A percentile compares a stretch with the other conserved stretches of the same genome.
These are phyloP conservation scores for Gymnopilus dilepis DNA, from an alignment of 768 basidiomycete species.

Conservation along the genomic window DNA sequence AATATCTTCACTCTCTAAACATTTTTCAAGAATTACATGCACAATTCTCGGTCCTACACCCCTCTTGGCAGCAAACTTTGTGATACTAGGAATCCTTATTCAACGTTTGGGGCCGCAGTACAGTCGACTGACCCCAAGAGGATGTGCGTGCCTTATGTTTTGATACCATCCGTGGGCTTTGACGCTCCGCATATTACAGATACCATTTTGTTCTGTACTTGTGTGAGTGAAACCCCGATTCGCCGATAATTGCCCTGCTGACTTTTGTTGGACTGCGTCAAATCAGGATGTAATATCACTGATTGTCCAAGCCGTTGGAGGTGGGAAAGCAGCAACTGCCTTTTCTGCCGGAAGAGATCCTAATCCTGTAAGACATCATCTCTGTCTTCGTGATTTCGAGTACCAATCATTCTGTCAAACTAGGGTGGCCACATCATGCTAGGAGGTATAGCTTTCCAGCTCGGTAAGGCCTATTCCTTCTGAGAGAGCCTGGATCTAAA, in stretches of 20 bases:
- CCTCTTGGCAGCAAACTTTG: conserved; percentile 60
- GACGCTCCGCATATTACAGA: conserved; percentile 28
- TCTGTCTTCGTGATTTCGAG: background rate
- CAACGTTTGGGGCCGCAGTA: conserved; percentile 48
- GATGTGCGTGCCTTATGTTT: conserved; percentile 37
- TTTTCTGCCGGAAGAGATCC: conserved; percentile 29
- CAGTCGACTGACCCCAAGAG: conserved; percentile 51
- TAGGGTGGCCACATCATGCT: conserved; percentile 57
- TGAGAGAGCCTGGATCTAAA: background rate
- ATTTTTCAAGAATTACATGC: conserved; percentile 38
- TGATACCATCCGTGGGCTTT: background rate
- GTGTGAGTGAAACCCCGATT: conserved; percentile 30
- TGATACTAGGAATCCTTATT: conserved; percentile 56
- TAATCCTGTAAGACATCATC: conserved; percentile 13
- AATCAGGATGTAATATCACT: conserved; percentile 59
- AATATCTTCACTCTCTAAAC: background rate
- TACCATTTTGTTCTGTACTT: conserved; percentile 43
- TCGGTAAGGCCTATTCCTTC: conserved; percentile 36
- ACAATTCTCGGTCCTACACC: conserved; percentile 64
- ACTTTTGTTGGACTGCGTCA: background rate
- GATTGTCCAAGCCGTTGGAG: conserved; percentile 65
- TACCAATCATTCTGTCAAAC: background rate
- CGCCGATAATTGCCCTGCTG: no score
- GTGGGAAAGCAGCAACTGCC: conserved; percentile 52
- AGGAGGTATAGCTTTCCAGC: conserved; percentile 66